Conservation (phyloP, 164 flowering plant species). For the Tinospora cordifolia region DNA sequence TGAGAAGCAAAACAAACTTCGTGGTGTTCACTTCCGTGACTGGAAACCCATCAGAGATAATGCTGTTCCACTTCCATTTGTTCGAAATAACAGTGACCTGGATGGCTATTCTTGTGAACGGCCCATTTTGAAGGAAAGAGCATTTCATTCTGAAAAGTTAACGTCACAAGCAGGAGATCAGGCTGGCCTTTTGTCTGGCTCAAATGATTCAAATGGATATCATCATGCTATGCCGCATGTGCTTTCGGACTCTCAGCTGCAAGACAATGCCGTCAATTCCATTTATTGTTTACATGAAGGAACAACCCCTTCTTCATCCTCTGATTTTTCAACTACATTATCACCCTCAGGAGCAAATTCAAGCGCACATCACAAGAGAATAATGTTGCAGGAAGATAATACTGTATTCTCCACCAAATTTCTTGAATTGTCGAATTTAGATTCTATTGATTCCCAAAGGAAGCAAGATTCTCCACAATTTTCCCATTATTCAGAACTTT, state of each 20-base stretch:
- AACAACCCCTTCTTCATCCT: conserved; percentile 3
- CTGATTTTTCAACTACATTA: conserved; percentile 5
- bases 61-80: conserved; percentile 17
- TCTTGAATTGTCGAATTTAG: conserved; percentile 18
- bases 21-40: conserved; percentile 21
- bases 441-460: conserved; percentile 10
- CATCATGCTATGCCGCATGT: conserved; percentile 41
- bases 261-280: conserved; percentile 17
- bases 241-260: conserved; percentile 52
- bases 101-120: conserved; percentile 20
- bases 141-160: conserved; percentile 33
- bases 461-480: conserved; percentile 10
- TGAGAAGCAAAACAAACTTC: conserved; percentile 14
- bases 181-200: conserved; percentile 15
- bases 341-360: conserved; percentile 6
- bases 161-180: conserved; percentile 26
- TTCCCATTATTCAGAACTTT: conserved; percentile 13
- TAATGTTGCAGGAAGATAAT: conserved; percentile 14
- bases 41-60: conserved; percentile 25
- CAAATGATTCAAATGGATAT: conserved; percentile 23
- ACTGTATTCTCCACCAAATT: conserved; percentile 7
- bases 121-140: conserved; percentile 27
- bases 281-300: conserved; percentile 22
- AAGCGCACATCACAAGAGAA: conserved; percentile 19
- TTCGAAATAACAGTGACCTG: conserved; percentile 25